Base-by-base conservation (phyloP, 805 yeast species). In the Peterozyma xylosa region DNA sequence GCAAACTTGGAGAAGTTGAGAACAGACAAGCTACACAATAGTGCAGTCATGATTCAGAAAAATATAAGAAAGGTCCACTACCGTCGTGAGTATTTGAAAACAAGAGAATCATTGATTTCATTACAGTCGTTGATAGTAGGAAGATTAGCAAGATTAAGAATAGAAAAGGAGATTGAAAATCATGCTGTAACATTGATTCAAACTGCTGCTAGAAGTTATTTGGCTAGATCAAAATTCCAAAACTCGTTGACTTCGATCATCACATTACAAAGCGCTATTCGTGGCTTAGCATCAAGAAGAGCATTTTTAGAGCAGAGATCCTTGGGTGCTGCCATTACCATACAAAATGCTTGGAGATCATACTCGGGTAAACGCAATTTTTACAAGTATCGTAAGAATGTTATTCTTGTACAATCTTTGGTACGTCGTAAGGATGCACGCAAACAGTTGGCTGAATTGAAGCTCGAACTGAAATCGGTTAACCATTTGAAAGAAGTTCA, bases 381-480 rank as follows among this genome's bases (percentile, higher is more conserved):
- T 60, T 55, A 63, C 30, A 64, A 64, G 37, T 62, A 74, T 38
- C 63, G 66, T 47, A 69, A 70, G 47, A 76, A 86, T 27, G 77
- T 88, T 37, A 73, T 86, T 40, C 68, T 78, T 45, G 78, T 87
- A 32, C 99, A 93, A 63, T 77, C 90, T 38, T 73, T 80, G 53
- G 68, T 82, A 49, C 80, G 99, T 68, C 78, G 93, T 56, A 78
- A 76, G 48, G 64, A 71, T 47, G 99, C 99, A 21, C 68, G 68
- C 49, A 67, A 67, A 42, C 82, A 84, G 59, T 76, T 86, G 53
- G 66, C 68, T 50, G 64, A 70, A 45, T 70, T 88, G 61, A 86
- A 79, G 59, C 74, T 73, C n/a, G 98, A 93, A 51, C 96, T 97
- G 30, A 87, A 87, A 60, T 87, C 96, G 13, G 95, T 88, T 38